A percentile compares a stretch with the other conserved stretches of the same genome.
Conservation (phyloP, 31 red algal genomes). For the Asparagopsis taxiformis region DNA sequence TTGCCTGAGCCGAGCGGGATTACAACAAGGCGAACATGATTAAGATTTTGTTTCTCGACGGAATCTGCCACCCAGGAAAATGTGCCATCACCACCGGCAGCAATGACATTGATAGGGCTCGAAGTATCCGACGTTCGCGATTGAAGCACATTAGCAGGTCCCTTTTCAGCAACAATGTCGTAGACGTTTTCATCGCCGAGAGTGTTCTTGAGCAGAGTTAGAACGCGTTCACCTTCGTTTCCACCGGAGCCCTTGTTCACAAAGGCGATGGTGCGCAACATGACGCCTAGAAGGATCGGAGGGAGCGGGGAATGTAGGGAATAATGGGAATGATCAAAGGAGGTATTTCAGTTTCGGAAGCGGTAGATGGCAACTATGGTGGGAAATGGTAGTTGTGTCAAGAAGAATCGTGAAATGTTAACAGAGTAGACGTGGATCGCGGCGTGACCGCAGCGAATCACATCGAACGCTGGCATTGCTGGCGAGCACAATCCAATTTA, state of each 20-base stretch:
- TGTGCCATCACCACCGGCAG: slow-evolving; percentile 96
- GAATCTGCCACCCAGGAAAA: slow-evolving; percentile 87
- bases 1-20: slow-evolving; percentile 97
- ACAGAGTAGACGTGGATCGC: too few relatives aligned
- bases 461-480: too few relatives aligned
- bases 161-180: slow-evolving; percentile 73
- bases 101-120: slow-evolving; percentile 53
- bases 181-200: slow-evolving; percentile 87
- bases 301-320: too few relatives aligned
- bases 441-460: too few relatives aligned
- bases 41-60: slow-evolving; percentile 40
- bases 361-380: too few relatives aligned
- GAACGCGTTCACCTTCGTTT: slow-evolving; percentile 66
- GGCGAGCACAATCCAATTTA: too few relatives aligned
- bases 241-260: slow-evolving; percentile 89
- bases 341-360: too few relatives aligned
- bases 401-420: too few relatives aligned
- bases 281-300: too few relatives aligned
- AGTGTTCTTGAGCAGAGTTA: slow-evolving; percentile 53
- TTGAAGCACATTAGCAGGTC: slow-evolving; percentile 46
- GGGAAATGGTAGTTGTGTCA: too few relatives aligned
- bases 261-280: slow-evolving; percentile 87
- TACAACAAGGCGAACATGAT: slow-evolving; percentile 60
- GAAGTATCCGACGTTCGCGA: slow-evolving; percentile 19
- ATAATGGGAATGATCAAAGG: too few relatives aligned